Conservation (phyloP, 2,329 filamentous ascomycete species). For the Didymella pinodella region DNA sequence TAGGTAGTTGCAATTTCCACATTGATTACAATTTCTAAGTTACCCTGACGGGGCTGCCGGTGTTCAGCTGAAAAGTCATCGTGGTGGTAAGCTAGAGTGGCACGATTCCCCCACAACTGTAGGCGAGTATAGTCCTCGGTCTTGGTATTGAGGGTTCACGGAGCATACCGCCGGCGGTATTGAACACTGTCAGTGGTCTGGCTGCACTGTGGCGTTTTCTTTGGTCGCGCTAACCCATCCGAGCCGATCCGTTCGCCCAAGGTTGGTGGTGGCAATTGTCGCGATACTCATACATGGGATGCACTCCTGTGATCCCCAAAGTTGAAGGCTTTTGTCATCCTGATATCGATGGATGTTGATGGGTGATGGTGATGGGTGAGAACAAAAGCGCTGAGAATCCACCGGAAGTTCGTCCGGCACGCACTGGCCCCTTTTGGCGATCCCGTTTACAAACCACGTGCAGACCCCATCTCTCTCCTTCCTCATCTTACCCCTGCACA, state of each 20-base stretch:
- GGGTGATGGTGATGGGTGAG: background rate
- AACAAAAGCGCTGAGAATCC: background rate
- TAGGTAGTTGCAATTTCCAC: conserved; percentile 14
- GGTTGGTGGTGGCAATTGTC: background rate
- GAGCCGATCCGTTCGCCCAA: conserved; percentile 3
- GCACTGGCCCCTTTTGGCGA: conserved; percentile 3
- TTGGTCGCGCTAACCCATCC: conserved; percentile 2
- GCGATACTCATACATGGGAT: background rate
- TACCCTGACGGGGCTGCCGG: conserved; percentile 10
- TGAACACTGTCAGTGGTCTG: conserved; percentile 4
- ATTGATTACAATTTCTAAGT: conserved; percentile 6
- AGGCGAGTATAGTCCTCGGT: conserved; percentile 4
- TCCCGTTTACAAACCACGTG: conserved; percentile 1
- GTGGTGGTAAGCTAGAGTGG: conserved; percentile 14
- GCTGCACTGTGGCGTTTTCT: conserved; percentile 13
- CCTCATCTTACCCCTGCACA: conserved; percentile 3
- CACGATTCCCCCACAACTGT: background rate
- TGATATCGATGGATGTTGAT: background rate
- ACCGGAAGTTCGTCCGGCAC: background rate
- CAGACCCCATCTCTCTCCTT: background rate
- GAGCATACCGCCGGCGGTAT: conserved; percentile 1
- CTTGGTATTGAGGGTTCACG: conserved; percentile 10
- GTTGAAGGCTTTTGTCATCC: background rate
- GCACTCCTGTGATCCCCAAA: background rate
- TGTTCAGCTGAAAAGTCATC: conserved; percentile 12